A percentile compares a stretch with the other conserved stretches of the same genome.
These are phyloP conservation scores for Lasiosphaeriaceae sp. DNA, from an alignment of 495 filamentous ascomycete genomes.

Conservation along the genomic window DNA sequence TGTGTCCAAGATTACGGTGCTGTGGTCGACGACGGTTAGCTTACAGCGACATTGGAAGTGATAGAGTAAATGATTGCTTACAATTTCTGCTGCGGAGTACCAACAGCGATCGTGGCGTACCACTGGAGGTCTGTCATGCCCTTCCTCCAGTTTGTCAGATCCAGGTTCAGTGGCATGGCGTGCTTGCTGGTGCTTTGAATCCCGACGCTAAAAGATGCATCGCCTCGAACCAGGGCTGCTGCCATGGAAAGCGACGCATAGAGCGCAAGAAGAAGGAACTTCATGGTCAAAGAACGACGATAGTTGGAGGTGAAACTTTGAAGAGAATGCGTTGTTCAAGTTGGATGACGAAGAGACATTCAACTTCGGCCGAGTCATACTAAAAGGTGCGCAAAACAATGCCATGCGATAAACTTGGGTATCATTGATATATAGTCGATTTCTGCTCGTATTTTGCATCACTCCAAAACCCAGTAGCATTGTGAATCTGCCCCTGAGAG, in stretches of 20 bases:
- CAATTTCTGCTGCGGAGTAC: constrained; percentile 22
- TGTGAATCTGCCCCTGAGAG: too few relatives aligned
- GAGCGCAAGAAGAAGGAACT: neutral
- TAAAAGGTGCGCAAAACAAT: too few relatives aligned
- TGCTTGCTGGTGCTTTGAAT: neutral
- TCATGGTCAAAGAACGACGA: neutral
- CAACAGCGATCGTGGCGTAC: constrained; percentile 22
- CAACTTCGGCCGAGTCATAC: too few relatives aligned
- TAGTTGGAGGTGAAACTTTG: neutral
- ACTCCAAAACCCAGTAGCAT: too few relatives aligned
- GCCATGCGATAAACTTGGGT: too few relatives aligned
- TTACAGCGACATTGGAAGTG: neutral
- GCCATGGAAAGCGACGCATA: neutral
- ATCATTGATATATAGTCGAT: too few relatives aligned
- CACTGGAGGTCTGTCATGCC: constrained; percentile 18
- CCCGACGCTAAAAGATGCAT: neutral
- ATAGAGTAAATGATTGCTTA: constrained; percentile 1
- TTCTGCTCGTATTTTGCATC: too few relatives aligned
- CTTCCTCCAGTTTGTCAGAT: constrained; percentile 1
- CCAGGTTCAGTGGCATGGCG: constrained; percentile 6
- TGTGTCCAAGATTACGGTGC: constrained; percentile 28
- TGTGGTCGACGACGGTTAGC: neutral
- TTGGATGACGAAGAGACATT: too few relatives aligned
- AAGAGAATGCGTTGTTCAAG: neutral
- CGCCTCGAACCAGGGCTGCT: neutral